Conservation (phyloP, 2,329 filamentous ascomycete species). For the Pyricularia sp. region DNA sequence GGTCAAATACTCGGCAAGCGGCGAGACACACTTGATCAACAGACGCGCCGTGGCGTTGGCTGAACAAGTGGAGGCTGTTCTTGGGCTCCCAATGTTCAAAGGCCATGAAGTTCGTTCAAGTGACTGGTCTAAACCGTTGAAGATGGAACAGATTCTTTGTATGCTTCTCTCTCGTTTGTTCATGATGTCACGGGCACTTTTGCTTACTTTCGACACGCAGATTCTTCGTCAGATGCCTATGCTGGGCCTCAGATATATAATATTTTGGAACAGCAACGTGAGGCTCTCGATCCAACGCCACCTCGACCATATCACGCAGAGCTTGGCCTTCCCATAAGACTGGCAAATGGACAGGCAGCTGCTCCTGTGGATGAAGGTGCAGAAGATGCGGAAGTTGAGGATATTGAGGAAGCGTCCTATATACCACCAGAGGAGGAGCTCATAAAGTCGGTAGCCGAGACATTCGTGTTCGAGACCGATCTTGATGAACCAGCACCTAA, state of each 20-base stretch:
- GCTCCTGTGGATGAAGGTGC: conserved; percentile 16
- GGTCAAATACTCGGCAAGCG: conserved; percentile 48
- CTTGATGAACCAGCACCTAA: conserved; percentile 3
- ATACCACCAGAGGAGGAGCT: conserved; percentile 7
- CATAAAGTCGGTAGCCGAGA: conserved; percentile 11
- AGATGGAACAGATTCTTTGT: conserved; percentile 55
- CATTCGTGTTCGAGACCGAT: conserved; percentile 14
- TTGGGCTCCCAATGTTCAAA: conserved; percentile 66
- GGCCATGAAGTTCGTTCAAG: conserved; percentile 54
- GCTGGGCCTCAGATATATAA: conserved; percentile 63
- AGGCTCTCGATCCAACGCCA: conserved; percentile 53
- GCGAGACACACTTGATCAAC: conserved; percentile 45
- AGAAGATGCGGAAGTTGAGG: conserved; percentile 13
- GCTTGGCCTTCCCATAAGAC: conserved; percentile 46
- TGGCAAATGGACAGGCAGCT: conserved; percentile 28
- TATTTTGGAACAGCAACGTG: conserved; percentile 54
- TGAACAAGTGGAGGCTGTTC: conserved; percentile 53
- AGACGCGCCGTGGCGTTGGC: conserved; percentile 54
- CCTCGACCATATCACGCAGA: conserved; percentile 59
- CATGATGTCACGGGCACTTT: neutral
- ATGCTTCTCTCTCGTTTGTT: conserved; percentile 22
- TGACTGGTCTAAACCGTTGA: conserved; percentile 57
- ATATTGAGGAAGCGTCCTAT: conserved; percentile 5
- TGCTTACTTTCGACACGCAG: conserved; percentile 25
- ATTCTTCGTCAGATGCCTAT: conserved; percentile 75